Base-by-base conservation (phyloP, 306 rosid genomes). In the Quercus suber region DNA sequence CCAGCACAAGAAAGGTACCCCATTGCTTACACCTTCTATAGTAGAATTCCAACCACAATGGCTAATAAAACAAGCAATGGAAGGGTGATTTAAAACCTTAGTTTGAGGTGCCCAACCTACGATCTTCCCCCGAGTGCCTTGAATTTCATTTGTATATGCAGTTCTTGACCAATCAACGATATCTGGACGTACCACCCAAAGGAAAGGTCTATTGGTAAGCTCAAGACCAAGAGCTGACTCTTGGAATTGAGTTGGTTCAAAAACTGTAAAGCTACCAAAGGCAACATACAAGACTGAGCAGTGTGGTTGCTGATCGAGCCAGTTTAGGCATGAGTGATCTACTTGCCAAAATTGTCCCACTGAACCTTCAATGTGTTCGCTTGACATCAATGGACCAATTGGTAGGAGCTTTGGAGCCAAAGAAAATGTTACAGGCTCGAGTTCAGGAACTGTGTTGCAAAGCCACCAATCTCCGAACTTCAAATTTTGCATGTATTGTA, bases 31-130 rank as follows among this genome's bases (percentile, higher is more conserved):
- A 28, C 91, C 89, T 45, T 90, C 90, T 18, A 84, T 25, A 7
- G 90, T 85, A 18, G 94, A 88, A 73, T 85, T 90, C 90, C 90
- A 88, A 60, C 94, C 90, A 59, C 92, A 90, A 55, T 88, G 89
- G 71, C 81, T 86, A 14, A 88, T 6, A 28, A 90, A 86, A 35
- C 87, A 83, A 56, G 87, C 88, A 9, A 84, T 37, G 23, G 87
- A 63, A 59, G 84, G 84, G 75, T 87, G 91, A 1, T 28, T 55
- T 30, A 87, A 65, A 2, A 75, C 88, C 63, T 80, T 83, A 25
- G 67, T 77, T 57, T 90, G 90, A 18, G 92, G 89, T 1, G 86
- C 82, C 92, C 88, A 86, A 15, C 61, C 28, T 15, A 87, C 74
- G 0, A 89, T 58, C 41, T 73, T 69, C 3, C 85, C 92, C 23